Evolutionary conservation across 2,329 filamentous ascomycete species (phyloP), one percentile per base, ranked within the genome.

Genomic region (Calycina herbarum): DNA sequence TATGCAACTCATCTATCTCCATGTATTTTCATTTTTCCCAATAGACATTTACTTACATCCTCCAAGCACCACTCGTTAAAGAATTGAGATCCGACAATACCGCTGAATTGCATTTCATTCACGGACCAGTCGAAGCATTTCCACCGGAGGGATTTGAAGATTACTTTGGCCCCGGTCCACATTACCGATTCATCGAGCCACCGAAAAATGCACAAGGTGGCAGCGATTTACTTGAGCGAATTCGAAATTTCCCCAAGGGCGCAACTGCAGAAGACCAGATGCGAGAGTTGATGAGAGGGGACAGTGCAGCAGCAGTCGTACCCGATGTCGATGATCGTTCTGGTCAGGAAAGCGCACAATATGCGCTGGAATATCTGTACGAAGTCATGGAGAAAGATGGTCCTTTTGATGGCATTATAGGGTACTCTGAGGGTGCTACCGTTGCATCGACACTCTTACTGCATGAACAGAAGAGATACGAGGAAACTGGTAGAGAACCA

Each of bases 371-470:
- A 3, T 73, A 76, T 59, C 63, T 81, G 0, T 75, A 81, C 68
- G 72, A 80, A 10, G 79, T 82, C 5, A 77, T 86, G 68, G 79
- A 83, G 17, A 77, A 81, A 42, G 74, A 78, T 2, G 79, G 79
- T 0, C 78, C 79, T 1, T 80, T 85, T 64, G 81, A 83, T 66
- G 85, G 83, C 2, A 82, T 88, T 57, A 79, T 88, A 20, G 86
- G 86, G 0, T 88, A 87, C 70, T 87, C 85, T 0, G 85, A 88
- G 72, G 86, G 86, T 2, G 85, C 86, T 1, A 83, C 82, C 0
- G 79, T 85, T 15, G 86, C 85, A 0, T 82, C 83, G 2, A 85
- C 82, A 0, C 73, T 85, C 13, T 73, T 87, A 3, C 74, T 86
- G 0, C 80, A 86, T 62, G 84, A 87, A 69, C 77, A 79, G 10